phyloP scores from a whole-genome alignment of 2,329 filamentous ascomycete genomes.

The Dichotomopilus funicola region DNA sequence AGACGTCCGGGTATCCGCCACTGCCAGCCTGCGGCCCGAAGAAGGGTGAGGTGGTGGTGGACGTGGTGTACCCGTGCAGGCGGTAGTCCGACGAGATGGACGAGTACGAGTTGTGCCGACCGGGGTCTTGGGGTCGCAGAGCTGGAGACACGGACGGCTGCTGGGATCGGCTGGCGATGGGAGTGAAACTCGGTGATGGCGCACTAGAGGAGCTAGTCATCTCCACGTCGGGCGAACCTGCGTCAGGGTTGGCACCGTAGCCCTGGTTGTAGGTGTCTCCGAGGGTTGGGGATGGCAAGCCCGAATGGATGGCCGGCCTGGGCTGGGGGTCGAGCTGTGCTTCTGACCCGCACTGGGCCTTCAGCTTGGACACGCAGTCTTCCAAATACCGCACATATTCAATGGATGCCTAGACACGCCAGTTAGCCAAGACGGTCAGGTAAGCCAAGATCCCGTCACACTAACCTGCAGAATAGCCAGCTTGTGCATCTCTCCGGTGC shows the following conservation, averaged over 20 bases:
- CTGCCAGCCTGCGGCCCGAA: conserved; percentile 42
- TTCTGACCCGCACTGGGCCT: conserved; percentile 43
- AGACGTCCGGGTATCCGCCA: not conserved
- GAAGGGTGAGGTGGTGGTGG: conserved; percentile 39
- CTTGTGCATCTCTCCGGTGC: conserved; percentile 97
- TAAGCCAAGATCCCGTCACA: conserved; percentile 4
- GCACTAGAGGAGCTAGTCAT: conserved; percentile 46
- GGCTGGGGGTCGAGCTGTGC: conserved; percentile 23
- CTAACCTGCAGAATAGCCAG: conserved; percentile 84
- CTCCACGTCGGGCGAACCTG: conserved; percentile 47
- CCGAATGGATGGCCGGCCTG: conserved; percentile 24
- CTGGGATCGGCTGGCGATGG: conserved; percentile 29
- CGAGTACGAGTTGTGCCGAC: conserved; percentile 9
- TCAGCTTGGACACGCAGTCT: conserved; percentile 75
- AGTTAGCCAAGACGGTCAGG: conserved; percentile 1
- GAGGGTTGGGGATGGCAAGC: conserved; percentile 26
- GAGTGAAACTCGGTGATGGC: conserved; percentile 41
- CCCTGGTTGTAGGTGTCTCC: conserved; percentile 24
- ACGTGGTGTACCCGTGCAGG: conserved; percentile 28
- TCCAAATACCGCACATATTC: conserved; percentile 94
- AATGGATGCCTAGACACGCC: conserved; percentile 67
- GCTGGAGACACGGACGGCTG: conserved; percentile 49
- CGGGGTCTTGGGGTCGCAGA: conserved; percentile 39
- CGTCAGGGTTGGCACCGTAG: conserved; percentile 29
- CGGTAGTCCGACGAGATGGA: conserved; percentile 31